A percentile compares a stretch with the other conserved stretches of the same genome.
phyloP scores from a whole-genome alignment of 495 filamentous ascomycete species.

The Podospora didyma region DNA sequence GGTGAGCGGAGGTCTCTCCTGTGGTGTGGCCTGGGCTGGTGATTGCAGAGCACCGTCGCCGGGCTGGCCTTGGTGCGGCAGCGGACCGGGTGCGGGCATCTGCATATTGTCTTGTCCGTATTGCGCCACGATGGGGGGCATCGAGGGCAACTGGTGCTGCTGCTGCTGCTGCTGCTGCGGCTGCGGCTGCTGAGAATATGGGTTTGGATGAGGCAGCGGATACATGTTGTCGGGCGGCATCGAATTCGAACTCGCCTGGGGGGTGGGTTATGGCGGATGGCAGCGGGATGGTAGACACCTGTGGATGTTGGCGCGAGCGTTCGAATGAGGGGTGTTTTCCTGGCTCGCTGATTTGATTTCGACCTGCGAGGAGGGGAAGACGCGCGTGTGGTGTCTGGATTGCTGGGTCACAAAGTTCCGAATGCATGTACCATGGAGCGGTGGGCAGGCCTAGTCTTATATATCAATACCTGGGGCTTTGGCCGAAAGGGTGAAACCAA shows the following conservation, averaged over 20 bases:
- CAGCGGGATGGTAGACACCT: too few species aligned
- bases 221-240: conserved; percentile 20
- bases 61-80: conserved; percentile 16
- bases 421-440: neutral
- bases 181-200: conserved; percentile 16
- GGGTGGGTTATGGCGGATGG: conserved; percentile 21
- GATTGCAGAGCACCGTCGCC: conserved; percentile 14
- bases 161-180: conserved; percentile 16
- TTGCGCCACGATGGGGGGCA: conserved; percentile 22
- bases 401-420: neutral
- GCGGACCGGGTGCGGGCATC: conserved; percentile 15
- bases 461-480: neutral
- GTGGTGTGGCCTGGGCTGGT: conserved; percentile 2
- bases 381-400: neutral
- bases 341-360: neutral
- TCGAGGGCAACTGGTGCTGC: conserved; percentile 26
- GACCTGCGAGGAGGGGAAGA: neutral
- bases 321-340: neutral
- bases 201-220: conserved; percentile 9
- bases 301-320: conserved; percentile 2
- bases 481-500: neutral
- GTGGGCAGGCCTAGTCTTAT: neutral
- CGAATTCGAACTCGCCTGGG: conserved; percentile 13
- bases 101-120: conserved; percentile 24
- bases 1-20: conserved; percentile 23